A percentile compares a stretch with the other conserved stretches of the same genome.
phyloP scores from a whole-genome alignment of 2,329 filamentous ascomycete genomes.

The Ophiostoma angusticollis region DNA sequence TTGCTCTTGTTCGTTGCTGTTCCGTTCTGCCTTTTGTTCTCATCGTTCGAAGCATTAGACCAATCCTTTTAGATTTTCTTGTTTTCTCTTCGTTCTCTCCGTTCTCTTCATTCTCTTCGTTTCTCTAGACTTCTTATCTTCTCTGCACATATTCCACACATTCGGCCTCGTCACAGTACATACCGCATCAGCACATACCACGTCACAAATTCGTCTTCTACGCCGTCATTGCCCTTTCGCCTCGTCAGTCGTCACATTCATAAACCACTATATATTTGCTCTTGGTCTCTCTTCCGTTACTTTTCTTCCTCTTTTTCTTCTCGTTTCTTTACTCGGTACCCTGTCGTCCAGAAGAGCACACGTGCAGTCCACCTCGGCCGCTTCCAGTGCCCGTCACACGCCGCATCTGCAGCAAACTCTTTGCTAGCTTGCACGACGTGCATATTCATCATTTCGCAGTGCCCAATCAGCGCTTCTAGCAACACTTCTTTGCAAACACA shows the following conservation, averaged over 20 bases:
- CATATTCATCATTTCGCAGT: too few species aligned
- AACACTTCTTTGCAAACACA: too few species aligned
- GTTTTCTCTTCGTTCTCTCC: constrained; percentile 3
- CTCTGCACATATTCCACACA: too few species aligned
- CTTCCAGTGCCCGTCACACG: constrained; percentile 1
- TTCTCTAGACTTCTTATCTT: constrained; percentile 8
- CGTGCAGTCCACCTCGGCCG: too few species aligned
- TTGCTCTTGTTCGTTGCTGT: not conserved
- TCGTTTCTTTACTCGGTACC: not conserved
- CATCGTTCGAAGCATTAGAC: too few species aligned
- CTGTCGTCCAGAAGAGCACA: too few species aligned
- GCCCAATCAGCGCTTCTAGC: too few species aligned
- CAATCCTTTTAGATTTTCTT: too few species aligned
- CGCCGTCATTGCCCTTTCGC: not conserved
- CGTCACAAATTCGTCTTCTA: not conserved
- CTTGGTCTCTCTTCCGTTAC: not conserved
- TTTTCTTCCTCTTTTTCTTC: not conserved
- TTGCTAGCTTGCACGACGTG: too few species aligned
- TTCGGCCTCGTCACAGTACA: constrained; percentile 4
- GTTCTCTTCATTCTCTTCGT: not conserved
- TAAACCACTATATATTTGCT: not conserved
- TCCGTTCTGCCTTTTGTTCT: constrained; percentile 6
- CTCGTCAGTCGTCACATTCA: constrained; percentile 1
- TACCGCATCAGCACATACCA: constrained; percentile 1
- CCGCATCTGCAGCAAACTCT: too few species aligned